Evolutionary conservation across 805 yeast genomes (phyloP).

Genomic region (Nakazawaea wyomingensis): DNA sequence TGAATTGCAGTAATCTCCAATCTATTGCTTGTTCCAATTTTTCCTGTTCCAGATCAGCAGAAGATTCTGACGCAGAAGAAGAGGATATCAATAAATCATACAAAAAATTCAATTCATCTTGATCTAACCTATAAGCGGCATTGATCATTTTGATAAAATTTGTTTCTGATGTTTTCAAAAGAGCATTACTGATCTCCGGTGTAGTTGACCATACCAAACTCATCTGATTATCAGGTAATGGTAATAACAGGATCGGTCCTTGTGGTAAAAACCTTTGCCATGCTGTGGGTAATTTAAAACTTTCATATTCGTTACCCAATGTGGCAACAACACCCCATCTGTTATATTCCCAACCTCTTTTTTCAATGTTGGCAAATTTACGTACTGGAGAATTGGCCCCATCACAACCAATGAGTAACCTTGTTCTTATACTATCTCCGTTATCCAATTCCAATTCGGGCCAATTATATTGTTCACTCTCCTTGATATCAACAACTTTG

Average conservation of each 20-base stretch:
- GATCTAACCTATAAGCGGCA: constrained; percentile 79
- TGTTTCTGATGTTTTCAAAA: constrained; percentile 53
- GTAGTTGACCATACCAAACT: constrained; percentile 92
- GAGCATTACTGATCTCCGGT: constrained; percentile 61
- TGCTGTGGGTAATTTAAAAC: constrained; percentile 59
- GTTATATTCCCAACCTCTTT: constrained; percentile 90
- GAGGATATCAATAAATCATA: constrained; percentile 37
- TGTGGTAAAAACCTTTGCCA: constrained; percentile 91
- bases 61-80: too few species aligned
- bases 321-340: constrained; percentile 93
- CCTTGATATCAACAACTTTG: constrained; percentile 54
- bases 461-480: constrained; percentile 48
- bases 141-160: constrained; percentile 69
- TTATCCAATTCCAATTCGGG: constrained; percentile 65
- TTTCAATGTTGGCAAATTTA: constrained; percentile 69
- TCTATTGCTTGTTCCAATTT: constrained; percentile 60
- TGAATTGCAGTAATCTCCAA: constrained; percentile 55
- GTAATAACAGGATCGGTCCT: constrained; percentile 91
- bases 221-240: constrained; percentile 82
- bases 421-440: constrained; percentile 59
- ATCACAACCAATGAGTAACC: constrained; percentile 91
- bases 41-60: too few species aligned
- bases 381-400: constrained; percentile 94
- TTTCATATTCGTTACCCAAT: constrained; percentile 66
- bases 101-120: constrained; percentile 70